Percentiles rank a stretch among this genome's conserved stretches.
Evolutionary conservation across 495 filamentous ascomycete genomes (phyloP).

Genomic region (Entonaema liquescens): DNA sequence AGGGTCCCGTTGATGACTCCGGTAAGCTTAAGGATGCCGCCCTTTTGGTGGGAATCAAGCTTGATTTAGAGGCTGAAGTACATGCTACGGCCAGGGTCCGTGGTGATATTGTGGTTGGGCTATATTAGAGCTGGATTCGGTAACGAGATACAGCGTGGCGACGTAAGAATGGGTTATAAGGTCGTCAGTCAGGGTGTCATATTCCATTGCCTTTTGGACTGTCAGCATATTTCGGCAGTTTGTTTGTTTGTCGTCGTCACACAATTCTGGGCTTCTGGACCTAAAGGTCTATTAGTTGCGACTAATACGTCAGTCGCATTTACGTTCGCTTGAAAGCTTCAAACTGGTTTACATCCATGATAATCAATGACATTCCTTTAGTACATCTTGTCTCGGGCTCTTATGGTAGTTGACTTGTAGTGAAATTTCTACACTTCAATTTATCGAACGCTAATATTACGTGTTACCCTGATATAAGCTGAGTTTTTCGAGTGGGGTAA

Average conservation of each 20-base stretch:
- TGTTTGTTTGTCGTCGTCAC: constrained; percentile 10
- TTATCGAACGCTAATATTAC: no score
- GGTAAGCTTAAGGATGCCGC: constrained; percentile 53
- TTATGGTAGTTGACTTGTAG: no score
- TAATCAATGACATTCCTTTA: background rate
- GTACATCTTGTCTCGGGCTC: background rate
- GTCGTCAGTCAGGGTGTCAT: constrained; percentile 11
- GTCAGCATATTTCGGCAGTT: constrained; percentile 12
- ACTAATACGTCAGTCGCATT: constrained; percentile 30
- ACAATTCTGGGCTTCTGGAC: constrained; percentile 23
- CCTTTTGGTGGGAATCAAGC: constrained; percentile 56
- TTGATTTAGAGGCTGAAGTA: constrained; percentile 42
- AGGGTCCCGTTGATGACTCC: constrained; percentile 51
- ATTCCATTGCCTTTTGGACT: constrained; percentile 2
- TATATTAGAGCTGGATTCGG: constrained; percentile 27
- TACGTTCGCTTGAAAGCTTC: constrained; percentile 23
- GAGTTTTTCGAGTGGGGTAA: no score
- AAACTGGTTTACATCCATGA: background rate
- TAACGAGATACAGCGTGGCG: constrained; percentile 12
- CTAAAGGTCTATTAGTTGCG: constrained; percentile 14
- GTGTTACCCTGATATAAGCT: no score
- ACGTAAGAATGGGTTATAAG: constrained; percentile 26
- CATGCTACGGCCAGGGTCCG: constrained; percentile 40
- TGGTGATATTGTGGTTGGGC: constrained; percentile 41
- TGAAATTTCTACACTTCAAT: no score